These are phyloP conservation scores for Heterobasidion annosum DNA, from an alignment of 1,284 basidiomycete species.

Conservation along the genomic window DNA sequence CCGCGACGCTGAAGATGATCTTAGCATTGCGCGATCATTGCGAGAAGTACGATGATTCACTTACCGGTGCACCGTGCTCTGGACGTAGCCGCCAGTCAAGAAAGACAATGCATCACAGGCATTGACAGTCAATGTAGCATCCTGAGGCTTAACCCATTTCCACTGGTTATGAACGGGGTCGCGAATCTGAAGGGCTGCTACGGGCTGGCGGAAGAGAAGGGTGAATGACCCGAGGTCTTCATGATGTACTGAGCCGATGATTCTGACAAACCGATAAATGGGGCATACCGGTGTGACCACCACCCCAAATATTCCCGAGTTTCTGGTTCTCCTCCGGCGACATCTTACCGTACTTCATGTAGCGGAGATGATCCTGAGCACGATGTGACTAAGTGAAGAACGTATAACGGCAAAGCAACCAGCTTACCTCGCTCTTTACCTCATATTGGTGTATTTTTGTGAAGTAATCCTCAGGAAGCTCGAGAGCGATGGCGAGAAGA, in stretches of 20 bases:
- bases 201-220: conserved; percentile 37
- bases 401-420: background rate
- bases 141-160: conserved; percentile 40
- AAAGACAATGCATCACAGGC: conserved; percentile 42
- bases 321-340: conserved; percentile 32
- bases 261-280: too few species aligned
- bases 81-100: conserved; percentile 41
- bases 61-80: conserved; percentile 39
- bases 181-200: conserved; percentile 34
- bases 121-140: conserved; percentile 40
- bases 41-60: background rate
- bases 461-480: conserved; percentile 47
- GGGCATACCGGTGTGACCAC: conserved; percentile 36
- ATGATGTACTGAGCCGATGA: background rate
- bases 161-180: conserved; percentile 27
- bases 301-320: conserved; percentile 27
- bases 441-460: conserved; percentile 41
- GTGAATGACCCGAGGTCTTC: conserved; percentile 34
- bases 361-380: conserved; percentile 34
- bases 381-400: background rate
- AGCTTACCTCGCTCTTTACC: conserved; percentile 23
- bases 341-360: conserved; percentile 47
- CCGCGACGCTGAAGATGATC: conserved; percentile 19
- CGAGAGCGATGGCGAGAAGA: conserved; percentile 39
- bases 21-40: background rate